A percentile compares a stretch with the other conserved stretches of the same genome.
phyloP scores from a whole-genome alignment of 2,329 filamentous ascomycete species.

The Alternaria angustiovoidea region DNA sequence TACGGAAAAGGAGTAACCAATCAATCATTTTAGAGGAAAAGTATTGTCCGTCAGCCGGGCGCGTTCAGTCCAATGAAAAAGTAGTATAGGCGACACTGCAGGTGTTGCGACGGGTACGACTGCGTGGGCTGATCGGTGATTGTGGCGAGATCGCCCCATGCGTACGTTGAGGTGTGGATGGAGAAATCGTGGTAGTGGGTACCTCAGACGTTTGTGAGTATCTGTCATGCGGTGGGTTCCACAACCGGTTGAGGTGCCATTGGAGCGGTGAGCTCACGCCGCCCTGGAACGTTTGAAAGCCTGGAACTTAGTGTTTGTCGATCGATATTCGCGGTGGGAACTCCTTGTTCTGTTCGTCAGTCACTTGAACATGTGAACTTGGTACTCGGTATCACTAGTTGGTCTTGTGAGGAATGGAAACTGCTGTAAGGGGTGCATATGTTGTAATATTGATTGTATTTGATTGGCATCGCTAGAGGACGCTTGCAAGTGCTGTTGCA shows the following conservation, averaged over 20 bases:
- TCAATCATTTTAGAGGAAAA: conserved; percentile 1
- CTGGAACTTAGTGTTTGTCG: conserved; percentile 11
- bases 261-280: conserved; percentile 11
- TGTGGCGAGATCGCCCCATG: conserved; percentile 15
- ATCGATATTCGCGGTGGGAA: conserved; percentile 4
- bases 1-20: conserved; percentile 15
- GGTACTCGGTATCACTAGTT: not conserved
- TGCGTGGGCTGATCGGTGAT: conserved; percentile 15
- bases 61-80: conserved; percentile 11
- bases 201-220: conserved; percentile 8
- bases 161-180: conserved; percentile 12
- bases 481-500: conserved; percentile 16
- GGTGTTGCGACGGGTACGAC: conserved; percentile 19
- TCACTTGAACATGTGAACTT: not conserved
- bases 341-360: not conserved
- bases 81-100: conserved; percentile 17
- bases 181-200: conserved; percentile 5
- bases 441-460: not conserved
- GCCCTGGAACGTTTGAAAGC: conserved; percentile 2
- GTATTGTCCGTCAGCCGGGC: conserved; percentile 4
- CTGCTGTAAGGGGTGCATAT: conserved; percentile 1
- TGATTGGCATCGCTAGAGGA: conserved; percentile 5
- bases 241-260: conserved; percentile 5
- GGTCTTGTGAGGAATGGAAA: conserved; percentile 3
- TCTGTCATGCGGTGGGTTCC: conserved; percentile 15